Base-by-base conservation (phyloP, 176 grass and related monocot genomes). In the Aechmea fasciata region DNA sequence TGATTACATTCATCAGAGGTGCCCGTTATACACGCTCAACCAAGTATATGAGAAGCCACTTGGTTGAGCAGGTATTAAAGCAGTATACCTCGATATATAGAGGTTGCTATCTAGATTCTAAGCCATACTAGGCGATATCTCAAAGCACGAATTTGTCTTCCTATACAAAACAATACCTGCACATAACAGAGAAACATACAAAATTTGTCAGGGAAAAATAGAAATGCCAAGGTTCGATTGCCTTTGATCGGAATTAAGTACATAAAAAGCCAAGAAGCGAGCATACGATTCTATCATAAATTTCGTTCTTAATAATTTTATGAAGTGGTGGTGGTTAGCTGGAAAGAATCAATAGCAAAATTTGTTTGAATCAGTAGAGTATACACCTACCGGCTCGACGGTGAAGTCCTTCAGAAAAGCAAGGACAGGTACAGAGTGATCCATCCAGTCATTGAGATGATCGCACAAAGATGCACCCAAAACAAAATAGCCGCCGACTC, bases 401-500 rank as follows among this genome's bases (percentile, higher is more conserved):
- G 2, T 10, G n/a, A 59, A 8, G 15, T 18, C n/a, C 20, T 61
- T 83, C 74, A 90, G 75, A 99, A 99, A 80, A 99, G 95, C 59
- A 99, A 66, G 24, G 48, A 78, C 67, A 99, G 63, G 67, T 73
- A 99, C 55, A 99, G 78, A 80, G 82, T 71, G 65, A 99, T 94
- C 95, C 95, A 99, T 73, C 95, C 95, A 11, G 90, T 79, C 95
- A 99, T 99, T 12, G 95, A 88, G 63, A 99, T 84, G 8, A 99
- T 72, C 14, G 95, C 95, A 93, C 94, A 99, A 77, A 99, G 94
- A 69, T 99, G 95, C 50, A 99, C 95, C 95, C 95, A 99, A 75
- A 99, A 99, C 69, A 99, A 77, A 73, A 99, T 85, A 53, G 95
- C 80, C 23, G 95, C 90, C 8, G 95, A 90, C 78, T 99, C 95